These are phyloP conservation scores for Bruguiera gymnorhiza DNA, from an alignment of 345 rosid genomes.

Conservation along the genomic window DNA sequence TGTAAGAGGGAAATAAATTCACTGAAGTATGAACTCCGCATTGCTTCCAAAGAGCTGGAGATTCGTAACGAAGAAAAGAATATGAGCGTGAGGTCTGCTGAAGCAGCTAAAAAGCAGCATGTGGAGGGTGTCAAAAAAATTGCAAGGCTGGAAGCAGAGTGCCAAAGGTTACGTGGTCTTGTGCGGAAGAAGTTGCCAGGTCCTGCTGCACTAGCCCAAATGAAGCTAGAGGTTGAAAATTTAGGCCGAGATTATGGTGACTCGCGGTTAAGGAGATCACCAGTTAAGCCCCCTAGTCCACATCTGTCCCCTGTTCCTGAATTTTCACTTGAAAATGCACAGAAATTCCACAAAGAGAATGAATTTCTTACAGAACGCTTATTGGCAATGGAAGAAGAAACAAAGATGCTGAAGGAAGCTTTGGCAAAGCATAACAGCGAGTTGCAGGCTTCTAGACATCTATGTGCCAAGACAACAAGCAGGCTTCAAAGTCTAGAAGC, in stretches of 20 bases:
- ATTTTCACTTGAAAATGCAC: slow-evolving; percentile 61
- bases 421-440: slow-evolving; percentile 87
- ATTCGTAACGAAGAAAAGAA: slow-evolving; percentile 96
- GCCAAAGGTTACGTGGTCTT: slow-evolving; percentile 86
- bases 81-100: slow-evolving; percentile 92
- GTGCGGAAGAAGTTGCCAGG: slow-evolving; percentile 97
- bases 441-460: slow-evolving; percentile 83
- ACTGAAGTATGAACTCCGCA: slow-evolving; percentile 74
- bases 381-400: slow-evolving; percentile 92
- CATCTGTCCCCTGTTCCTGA: slow-evolving; percentile 53
- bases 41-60: slow-evolving; percentile 77
- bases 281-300: slow-evolving; percentile 62
- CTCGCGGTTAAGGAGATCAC: slow-evolving; percentile 62
- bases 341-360: slow-evolving; percentile 72
- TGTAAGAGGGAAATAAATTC: slow-evolving; percentile 87
- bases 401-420: slow-evolving; percentile 97
- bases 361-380: slow-evolving; percentile 74
- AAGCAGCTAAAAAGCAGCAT: slow-evolving; percentile 86
- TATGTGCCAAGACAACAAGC: slow-evolving; percentile 75
- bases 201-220: slow-evolving; percentile 98
- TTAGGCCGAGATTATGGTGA: slow-evolving; percentile 79
- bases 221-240: slow-evolving; percentile 95
- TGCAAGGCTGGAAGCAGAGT: slow-evolving; percentile 85
- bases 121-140: slow-evolving; percentile 87
- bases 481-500: slow-evolving; percentile 76